Evolutionary conservation across 108 stramenopile species (phyloP).

Genomic region (Nitzschia inconspicua): DNA sequence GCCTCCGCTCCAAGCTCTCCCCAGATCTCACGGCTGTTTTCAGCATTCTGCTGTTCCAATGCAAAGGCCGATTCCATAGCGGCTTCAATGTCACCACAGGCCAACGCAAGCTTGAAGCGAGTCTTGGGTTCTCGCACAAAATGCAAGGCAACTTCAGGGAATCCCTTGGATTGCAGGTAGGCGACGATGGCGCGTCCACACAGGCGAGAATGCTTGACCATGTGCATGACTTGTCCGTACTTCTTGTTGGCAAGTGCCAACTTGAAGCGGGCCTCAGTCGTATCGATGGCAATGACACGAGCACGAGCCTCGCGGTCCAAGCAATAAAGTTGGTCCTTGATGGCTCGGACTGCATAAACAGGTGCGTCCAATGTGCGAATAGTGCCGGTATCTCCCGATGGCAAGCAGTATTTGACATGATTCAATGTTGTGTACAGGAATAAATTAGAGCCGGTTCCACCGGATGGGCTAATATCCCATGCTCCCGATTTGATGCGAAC

Average conservation of each 20-base stretch:
- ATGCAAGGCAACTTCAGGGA: conserved; percentile 98
- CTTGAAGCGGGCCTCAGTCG: conserved; percentile 97
- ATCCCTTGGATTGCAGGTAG: conserved; percentile 96
- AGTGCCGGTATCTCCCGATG: conserved; percentile 95
- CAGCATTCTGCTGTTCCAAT: conserved; percentile 60
- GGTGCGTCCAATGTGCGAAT: conserved; percentile 96
- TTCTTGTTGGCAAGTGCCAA: conserved; percentile 82
- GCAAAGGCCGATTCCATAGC: conserved; percentile 95
- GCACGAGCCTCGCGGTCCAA: conserved; percentile 95
- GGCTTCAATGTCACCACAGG: conserved; percentile 98
- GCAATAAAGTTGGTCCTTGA: conserved; percentile 89
- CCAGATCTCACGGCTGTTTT: conserved; percentile 79
- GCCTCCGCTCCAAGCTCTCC: conserved; percentile 93
- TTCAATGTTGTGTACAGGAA: conserved; percentile 97
- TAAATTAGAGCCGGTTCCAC: conserved; percentile 76
- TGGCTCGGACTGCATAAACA: conserved; percentile 89
- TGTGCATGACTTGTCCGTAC: conserved; percentile 97
- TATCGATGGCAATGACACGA: conserved; percentile 86
- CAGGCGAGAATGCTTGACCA: conserved; percentile 91
- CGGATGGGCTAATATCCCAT: conserved; percentile 87
- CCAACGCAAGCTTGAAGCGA: conserved; percentile 94
- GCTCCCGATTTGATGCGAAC: conserved; percentile 96
- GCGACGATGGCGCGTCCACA: conserved; percentile 97
- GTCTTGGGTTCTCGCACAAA: conserved; percentile 96
- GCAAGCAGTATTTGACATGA: conserved; percentile 97